Evolutionary conservation across 345 rosid genomes (phyloP).

Genomic region (Trapa incisa): DNA sequence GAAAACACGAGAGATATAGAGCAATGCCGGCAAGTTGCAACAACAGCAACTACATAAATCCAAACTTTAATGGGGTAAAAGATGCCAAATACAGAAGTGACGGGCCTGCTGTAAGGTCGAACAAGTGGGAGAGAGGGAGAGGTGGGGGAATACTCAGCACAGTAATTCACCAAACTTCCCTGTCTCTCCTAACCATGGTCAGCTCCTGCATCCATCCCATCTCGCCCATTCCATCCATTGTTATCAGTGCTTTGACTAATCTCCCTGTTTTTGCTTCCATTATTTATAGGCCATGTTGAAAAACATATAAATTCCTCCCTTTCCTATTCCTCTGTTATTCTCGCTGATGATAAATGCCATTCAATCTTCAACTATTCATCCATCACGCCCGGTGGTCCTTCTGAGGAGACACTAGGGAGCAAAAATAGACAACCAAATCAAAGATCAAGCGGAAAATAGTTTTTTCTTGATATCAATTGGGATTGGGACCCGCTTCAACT

Average conservation of each 20-base stretch:
- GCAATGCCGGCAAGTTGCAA: neutral
- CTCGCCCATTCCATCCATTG: too few species aligned
- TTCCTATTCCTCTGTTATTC: neutral
- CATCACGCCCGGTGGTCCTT: neutral
- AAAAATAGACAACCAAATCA: neutral
- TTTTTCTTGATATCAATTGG: neutral
- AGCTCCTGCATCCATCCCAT: neutral
- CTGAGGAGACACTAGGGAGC: neutral
- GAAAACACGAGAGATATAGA: neutral
- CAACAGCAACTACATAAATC: neutral
- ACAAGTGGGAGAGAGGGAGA: neutral
- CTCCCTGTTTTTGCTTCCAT: neutral
- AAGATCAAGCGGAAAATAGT: neutral
- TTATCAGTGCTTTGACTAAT: neutral
- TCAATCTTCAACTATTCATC: neutral
- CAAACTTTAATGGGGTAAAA: neutral
- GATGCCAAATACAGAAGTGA: neutral
- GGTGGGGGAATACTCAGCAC: neutral
- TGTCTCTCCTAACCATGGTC: conserved; percentile 6
- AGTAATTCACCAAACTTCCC: neutral
- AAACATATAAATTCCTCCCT: conserved; percentile 1
- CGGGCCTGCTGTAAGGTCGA: neutral
- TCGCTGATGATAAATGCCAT: neutral
- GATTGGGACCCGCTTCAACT: too few species aligned
- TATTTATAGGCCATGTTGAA: neutral